Base-by-base conservation (phyloP, 805 yeast species). In the Cyberlindnera mississippiensis region DNA sequence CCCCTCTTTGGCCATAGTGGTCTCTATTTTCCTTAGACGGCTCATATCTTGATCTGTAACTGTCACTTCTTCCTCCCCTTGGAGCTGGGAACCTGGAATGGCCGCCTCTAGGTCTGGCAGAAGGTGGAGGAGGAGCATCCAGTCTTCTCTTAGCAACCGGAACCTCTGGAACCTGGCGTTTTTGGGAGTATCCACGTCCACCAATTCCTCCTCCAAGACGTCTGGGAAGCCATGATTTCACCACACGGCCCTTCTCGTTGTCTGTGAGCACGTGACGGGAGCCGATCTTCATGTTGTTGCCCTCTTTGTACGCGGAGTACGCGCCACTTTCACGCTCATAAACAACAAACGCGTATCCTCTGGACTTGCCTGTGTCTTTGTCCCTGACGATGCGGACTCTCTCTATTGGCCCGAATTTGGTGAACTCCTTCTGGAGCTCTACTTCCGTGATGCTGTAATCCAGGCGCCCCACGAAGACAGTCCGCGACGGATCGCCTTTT, bases 181-280 rank as follows among this genome's bases (percentile, higher is more conserved):
- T 59, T 45, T 61, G 66, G 3, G 78, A 71, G 55, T 80, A 80
- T 38, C 80, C 78, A 41, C 93, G 69, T 2, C 96, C 96, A 4
- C 97, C 97, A n/a, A 85, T 62, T 0, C 97, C 97, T 4, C 97
- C 97, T 1, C 96, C 96, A 3, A 91, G 67, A 44, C 91, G 60
- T 52, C 84, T 59, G 1, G 95, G 93, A 41, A 71, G 73, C 84
- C 90, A 85, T 50, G 72, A 75, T 41, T 82, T 73, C 13, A 75
- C 73, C 1, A 78, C 61, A 35, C 93, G 64, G 2, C 88, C 85
- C 44, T 91, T 61, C 56, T 84, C 93, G 35, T 77, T 72, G 55
- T 85, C 95, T 2, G 82, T 85, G n/a, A 83, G 62, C 7, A 81
- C 70, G 4, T 71, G 64, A 35, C 89, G 64, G 7, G 73, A 76